Evolutionary conservation across 108 stramenopile genomes (phyloP).

Genomic region (Ochromonas danica): DNA sequence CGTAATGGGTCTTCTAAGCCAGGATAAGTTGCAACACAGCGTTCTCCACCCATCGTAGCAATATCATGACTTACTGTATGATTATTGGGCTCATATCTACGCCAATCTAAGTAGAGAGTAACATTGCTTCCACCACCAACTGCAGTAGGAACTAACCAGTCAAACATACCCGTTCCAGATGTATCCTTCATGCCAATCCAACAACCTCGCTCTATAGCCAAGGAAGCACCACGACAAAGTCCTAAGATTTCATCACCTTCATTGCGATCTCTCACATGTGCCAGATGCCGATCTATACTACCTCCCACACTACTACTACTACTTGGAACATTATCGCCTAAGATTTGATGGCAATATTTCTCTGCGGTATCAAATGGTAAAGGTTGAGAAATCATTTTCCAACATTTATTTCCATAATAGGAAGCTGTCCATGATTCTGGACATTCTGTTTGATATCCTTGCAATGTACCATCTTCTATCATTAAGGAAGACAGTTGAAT

Average conservation of each 20-base stretch:
- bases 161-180: not conserved
- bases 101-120: slow-evolving; percentile 2
- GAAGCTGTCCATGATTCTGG: not conserved
- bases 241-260: not conserved
- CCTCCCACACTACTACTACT: not conserved
- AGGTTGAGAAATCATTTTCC: not conserved
- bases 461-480: not conserved
- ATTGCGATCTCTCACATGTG: slow-evolving; percentile 9
- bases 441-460: not conserved
- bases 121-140: not conserved
- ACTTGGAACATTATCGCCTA: no score
- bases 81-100: slow-evolving; percentile 25
- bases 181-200: slow-evolving; percentile 28
- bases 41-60: not conserved
- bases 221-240: not conserved
- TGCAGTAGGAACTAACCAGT: not conserved
- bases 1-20: slow-evolving; percentile 20
- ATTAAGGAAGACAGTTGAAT: not conserved
- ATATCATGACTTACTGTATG: not conserved
- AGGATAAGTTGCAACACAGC: not conserved
- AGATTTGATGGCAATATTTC: not conserved
- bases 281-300: not conserved
- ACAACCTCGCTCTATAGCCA: not conserved
- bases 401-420: not conserved
- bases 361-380: not conserved